Base-by-base conservation (phyloP, 345 rosid species). In the Eucalyptus polybractea region DNA sequence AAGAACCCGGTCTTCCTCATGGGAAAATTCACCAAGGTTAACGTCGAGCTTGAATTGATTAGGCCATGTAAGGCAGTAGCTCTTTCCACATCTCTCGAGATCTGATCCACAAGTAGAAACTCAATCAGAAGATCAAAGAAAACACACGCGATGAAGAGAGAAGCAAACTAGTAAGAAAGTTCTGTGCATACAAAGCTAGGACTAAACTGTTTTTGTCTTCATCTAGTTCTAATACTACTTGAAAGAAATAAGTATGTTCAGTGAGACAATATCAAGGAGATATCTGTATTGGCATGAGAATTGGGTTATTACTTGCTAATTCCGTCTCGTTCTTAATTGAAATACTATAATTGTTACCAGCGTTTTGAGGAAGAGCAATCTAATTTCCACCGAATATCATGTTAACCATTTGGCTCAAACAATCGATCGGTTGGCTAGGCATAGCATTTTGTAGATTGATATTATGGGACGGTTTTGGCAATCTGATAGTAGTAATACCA, bases 1-100 rank as follows among this genome's bases (percentile, higher is more conserved):
- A 81, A 97, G 96, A 42, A 97, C 86, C 86, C 91, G 94, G 87
- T 97, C 99, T 92, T 97, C 99, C 50, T 95, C 96, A 69, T 93
- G 97, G 90, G 98, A 93, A 92, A 97, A 97, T 88, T 95, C 97
- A 60, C 99, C 99, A 94, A 96, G 95, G 99, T 95, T 97, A 86
- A 97, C 94, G 88, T 96, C 93, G 13, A 96, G 99, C 92, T 98
- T 96, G 80, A 97, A 94, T 92, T 97, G 96, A 94, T 97, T 97
- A 22, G 96, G 95, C 99, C 99, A 97, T 92, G 97, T 94, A 91
- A 97, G 88, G 89, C 99, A 94, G 89, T 99, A 97, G 92, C 99
- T 97, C 93, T 97, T 97, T 47, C 99, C 99, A 93, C 99, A 96
- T 92, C 99, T 96, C 92, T 92, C 95, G 90, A 97, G 91, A 80